Evolutionary conservation across 1,284 basidiomycete genomes (phyloP).

Genomic region (Omphalotus olearius): DNA sequence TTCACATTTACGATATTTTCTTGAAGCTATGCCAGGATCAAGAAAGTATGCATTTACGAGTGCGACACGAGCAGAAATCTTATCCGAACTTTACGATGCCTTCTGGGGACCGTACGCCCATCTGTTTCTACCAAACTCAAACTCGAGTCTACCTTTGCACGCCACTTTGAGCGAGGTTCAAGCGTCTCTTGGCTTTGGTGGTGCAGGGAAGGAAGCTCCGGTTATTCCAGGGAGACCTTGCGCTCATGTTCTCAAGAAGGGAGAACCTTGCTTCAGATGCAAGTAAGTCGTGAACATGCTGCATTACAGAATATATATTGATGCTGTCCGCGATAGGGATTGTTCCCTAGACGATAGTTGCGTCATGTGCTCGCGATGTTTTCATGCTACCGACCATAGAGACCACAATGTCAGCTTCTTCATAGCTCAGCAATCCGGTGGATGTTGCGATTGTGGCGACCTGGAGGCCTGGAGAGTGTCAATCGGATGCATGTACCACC

Average conservation of each 20-base stretch:
- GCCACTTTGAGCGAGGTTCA: slow-evolving; percentile 66
- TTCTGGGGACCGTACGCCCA: slow-evolving; percentile 74
- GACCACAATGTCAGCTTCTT: slow-evolving; percentile 91
- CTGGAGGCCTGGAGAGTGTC: slow-evolving; percentile 75
- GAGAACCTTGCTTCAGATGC: slow-evolving; percentile 87
- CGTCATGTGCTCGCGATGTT: slow-evolving; percentile 85
- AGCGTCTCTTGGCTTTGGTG: slow-evolving; percentile 46
- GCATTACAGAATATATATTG: too few species aligned
- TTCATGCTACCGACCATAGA: slow-evolving; percentile 77
- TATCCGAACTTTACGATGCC: slow-evolving; percentile 73
- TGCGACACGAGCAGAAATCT: slow-evolving; percentile 67
- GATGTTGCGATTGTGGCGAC: slow-evolving; percentile 93
- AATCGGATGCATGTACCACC: slow-evolving; percentile 72
- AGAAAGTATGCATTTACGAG: slow-evolving; percentile 72
- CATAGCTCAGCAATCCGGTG: slow-evolving; percentile 85
- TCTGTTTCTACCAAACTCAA: slow-evolving; percentile 63
- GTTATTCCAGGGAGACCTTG: slow-evolving; percentile 64
- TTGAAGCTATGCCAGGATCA: slow-evolving; percentile 76
- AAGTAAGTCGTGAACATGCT: slow-evolving; percentile 54
- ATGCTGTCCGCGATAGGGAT: slow-evolving; percentile 49
- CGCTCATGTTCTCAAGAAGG: slow-evolving; percentile 76
- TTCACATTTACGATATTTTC: slow-evolving; percentile 62
- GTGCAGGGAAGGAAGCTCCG: slow-evolving; percentile 53
- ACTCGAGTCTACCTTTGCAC: slow-evolving; percentile 55
- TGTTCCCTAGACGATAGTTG: slow-evolving; percentile 87